A percentile compares a stretch with the other conserved stretches of the same genome.
These are phyloP conservation scores for Candida chauliodis DNA, from an alignment of 805 yeast species.

Conservation along the genomic window DNA sequence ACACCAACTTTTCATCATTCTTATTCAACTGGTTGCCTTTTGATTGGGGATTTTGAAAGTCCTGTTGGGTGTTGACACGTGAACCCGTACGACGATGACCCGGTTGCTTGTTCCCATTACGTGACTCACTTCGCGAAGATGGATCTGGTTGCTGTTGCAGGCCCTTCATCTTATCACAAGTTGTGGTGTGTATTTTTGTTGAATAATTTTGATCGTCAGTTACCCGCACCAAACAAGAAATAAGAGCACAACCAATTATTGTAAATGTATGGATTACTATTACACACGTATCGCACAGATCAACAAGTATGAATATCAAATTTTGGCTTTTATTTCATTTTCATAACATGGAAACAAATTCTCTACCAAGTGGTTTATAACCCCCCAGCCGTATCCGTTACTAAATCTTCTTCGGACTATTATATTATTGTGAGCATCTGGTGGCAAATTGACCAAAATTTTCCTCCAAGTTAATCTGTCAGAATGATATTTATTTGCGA, in stretches of 20 bases:
- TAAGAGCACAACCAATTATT: not conserved
- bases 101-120: constrained; percentile 11
- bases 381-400: constrained; percentile 48
- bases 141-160: not conserved
- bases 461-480: constrained; percentile 40
- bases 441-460: constrained; percentile 40
- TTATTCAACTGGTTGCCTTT: not conserved
- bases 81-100: constrained; percentile 26
- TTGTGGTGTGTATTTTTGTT: not conserved
- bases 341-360: not conserved
- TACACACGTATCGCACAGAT: too few relatives aligned
- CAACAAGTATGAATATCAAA: not conserved
- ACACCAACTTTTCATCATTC: constrained; percentile 43
- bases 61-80: constrained; percentile 12
- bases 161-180: not conserved
- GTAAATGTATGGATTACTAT: too few relatives aligned
- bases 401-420: constrained; percentile 41
- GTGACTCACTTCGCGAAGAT: constrained; percentile 1
- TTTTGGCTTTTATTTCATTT: not conserved
- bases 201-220: not conserved
- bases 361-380: constrained; percentile 36
- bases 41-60: not conserved
- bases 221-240: too few relatives aligned
- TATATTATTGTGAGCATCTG: constrained; percentile 46
- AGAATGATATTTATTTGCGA: constrained; percentile 40